Evolutionary conservation across 495 filamentous ascomycete species (phyloP).

Genomic region (Penicillium turbatum): DNA sequence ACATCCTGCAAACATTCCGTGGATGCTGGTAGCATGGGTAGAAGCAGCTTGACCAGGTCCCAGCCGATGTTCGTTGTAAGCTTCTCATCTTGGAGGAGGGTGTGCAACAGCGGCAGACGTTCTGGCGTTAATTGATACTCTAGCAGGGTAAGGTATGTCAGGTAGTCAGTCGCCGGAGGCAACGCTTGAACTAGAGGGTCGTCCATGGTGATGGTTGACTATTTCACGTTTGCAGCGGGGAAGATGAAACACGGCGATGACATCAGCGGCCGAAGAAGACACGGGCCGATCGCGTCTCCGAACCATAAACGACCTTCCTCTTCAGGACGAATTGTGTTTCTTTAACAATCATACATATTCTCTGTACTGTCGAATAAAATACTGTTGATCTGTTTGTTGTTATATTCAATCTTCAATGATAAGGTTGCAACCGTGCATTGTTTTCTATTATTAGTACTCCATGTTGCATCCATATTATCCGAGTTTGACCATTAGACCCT

Average conservation of each 20-base stretch:
- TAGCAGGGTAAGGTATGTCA: constrained; percentile 84
- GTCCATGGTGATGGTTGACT: constrained; percentile 21
- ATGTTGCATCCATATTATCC: too few relatives aligned
- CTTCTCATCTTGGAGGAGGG: constrained; percentile 74
- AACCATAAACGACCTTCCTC: neutral
- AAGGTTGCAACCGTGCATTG: too few relatives aligned
- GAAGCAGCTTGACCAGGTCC: constrained; percentile 84
- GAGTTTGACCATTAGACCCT: too few relatives aligned
- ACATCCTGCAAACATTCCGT: constrained; percentile 71
- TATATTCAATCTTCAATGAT: too few relatives aligned
- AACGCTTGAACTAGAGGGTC: constrained; percentile 47
- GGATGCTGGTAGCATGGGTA: constrained; percentile 69
- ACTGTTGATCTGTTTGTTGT: too few relatives aligned
- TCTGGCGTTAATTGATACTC: constrained; percentile 78
- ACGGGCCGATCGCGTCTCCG: constrained; percentile 3
- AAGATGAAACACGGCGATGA: constrained; percentile 9
- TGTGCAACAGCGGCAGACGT: constrained; percentile 70
- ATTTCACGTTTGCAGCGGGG: constrained; percentile 8
- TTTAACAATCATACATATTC: too few relatives aligned
- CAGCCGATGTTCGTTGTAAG: constrained; percentile 91
- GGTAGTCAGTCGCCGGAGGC: constrained; percentile 72
- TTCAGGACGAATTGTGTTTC: neutral
- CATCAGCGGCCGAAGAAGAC: constrained; percentile 6
- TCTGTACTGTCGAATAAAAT: too few relatives aligned
- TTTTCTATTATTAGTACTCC: too few relatives aligned